Base-by-base conservation (phyloP, 257 asterid genomes). In the Solanum gandarillasii region DNA sequence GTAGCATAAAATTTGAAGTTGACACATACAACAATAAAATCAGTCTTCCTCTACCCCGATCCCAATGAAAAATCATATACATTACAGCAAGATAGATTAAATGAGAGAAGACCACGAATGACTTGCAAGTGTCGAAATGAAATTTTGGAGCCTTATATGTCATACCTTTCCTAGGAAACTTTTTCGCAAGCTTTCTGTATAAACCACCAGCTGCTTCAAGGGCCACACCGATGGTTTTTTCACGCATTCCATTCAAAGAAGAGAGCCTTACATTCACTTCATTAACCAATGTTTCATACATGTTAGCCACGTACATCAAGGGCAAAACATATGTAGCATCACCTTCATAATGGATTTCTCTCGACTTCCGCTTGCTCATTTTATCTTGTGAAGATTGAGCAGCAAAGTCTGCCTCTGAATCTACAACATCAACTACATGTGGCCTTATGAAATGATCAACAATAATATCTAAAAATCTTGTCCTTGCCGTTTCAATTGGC, bases 201-300 rank as follows among this genome's bases (percentile, higher is more conserved):
- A 97, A 91, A 67, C 99, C 99, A 91, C 99, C 99, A 84, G 99
- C 94, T 46, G 99, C 99, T 94, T 97, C 99, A 89, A 97, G 99
- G 91, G 99, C 99, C 86, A 96, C 98, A 18, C 98, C 99, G 60
- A 97, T 94, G 83, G 96, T 93, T 90, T 96, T 97, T 71, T 97
- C 99, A 31, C 97, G 98, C 90, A 95, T 94, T 72, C 95, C 95
- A 91, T 91, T 94, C 86, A 95, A 70, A 78, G 98, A 92, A 87
- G 96, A 91, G 83, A 97, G 90, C 91, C 98, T 97, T 88, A 90
- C 87, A 91, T 95, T 96, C 55, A 92, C 99, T 88, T 97, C 99
- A 90, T 90, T 94, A 87, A 92, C 99, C 93, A 97, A 90, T 4
- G 98, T 95, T 89, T 97, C 99, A 76, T 97, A 96, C 93, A 96